These are phyloP conservation scores for Luffa acutangula DNA, from an alignment of 306 rosid genomes.

Conservation along the genomic window DNA sequence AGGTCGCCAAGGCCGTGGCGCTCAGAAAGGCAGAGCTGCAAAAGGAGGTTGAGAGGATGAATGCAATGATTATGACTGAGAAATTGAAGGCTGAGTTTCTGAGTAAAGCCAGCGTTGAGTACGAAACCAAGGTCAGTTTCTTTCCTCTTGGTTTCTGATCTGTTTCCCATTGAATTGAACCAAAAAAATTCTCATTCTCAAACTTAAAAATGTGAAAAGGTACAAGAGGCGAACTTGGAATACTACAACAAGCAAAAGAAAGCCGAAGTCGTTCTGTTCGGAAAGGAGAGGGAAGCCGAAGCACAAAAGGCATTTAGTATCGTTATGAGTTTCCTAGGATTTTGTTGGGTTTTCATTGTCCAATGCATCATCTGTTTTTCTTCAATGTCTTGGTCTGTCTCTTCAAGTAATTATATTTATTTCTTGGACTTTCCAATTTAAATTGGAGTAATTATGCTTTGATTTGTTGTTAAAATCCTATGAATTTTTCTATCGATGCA, in stretches of 20 bases:
- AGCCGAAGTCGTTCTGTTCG: conserved; percentile 17
- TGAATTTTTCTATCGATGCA: too few relatives aligned
- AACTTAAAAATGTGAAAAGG: conserved; percentile 3
- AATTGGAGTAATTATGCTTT: too few relatives aligned
- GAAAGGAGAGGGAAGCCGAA: conserved; percentile 18
- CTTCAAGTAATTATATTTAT: too few relatives aligned
- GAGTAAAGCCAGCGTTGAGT: conserved; percentile 30
- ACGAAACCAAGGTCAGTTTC: conserved; percentile 21
- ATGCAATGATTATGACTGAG: conserved; percentile 22
- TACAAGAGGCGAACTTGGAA: conserved; percentile 33
- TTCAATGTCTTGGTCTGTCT: too few relatives aligned
- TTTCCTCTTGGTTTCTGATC: too few relatives aligned
- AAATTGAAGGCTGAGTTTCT: conserved; percentile 30
- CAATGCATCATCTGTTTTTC: too few relatives aligned
- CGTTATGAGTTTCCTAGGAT: too few relatives aligned
- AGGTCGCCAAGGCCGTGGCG: conserved; percentile 24
- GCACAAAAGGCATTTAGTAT: conserved; percentile 18
- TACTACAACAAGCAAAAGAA: conserved; percentile 25
- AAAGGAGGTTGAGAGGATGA: conserved; percentile 25
- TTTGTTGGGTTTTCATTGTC: too few relatives aligned
- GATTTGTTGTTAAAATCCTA: too few relatives aligned
- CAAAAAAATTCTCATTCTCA: background rate
- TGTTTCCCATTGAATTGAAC: too few relatives aligned
- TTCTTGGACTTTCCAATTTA: too few relatives aligned
- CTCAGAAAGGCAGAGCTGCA: conserved; percentile 27